A percentile compares a stretch with the other conserved stretches of the same genome.
phyloP scores from a whole-genome alignment of 1,139 yeast species.

The Debaryomycetaceae sp. region DNA sequence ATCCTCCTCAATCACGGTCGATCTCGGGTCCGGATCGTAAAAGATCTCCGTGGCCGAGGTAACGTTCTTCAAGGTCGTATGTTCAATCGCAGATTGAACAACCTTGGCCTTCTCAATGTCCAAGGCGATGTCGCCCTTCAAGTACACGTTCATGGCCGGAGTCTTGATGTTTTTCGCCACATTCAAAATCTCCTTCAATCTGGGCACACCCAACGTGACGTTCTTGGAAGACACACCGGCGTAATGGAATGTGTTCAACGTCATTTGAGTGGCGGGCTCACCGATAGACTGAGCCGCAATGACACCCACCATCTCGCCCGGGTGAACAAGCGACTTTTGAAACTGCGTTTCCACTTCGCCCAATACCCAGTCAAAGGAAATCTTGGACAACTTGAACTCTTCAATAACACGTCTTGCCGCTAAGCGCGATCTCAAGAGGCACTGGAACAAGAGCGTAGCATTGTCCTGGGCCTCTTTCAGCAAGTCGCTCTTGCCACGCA shows the following conservation, averaged over 20 bases:
- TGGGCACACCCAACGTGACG: conserved; percentile 98
- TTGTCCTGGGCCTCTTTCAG: conserved; percentile 85
- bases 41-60: conserved; percentile 96
- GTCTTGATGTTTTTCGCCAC: conserved; percentile 98
- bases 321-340: conserved; percentile 88
- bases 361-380: conserved; percentile 92
- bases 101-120: conserved; percentile 93
- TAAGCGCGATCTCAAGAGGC: conserved; percentile 86
- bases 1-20: conserved; percentile 95
- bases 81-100: conserved; percentile 95
- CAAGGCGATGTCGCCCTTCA: conserved; percentile 72
- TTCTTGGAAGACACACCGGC: conserved; percentile 99
- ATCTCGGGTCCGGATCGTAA: conserved; percentile 97
- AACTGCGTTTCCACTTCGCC: conserved; percentile 94
- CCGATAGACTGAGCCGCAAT: conserved; percentile 99
- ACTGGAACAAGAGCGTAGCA: conserved; percentile 87
- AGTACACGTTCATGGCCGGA: conserved; percentile 92
- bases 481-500: conserved; percentile 77
- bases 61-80: conserved; percentile 89
- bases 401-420: conserved; percentile 88
- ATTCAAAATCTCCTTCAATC: conserved; percentile 96
- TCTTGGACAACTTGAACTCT: conserved; percentile 79
- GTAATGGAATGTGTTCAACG: conserved; percentile 98
- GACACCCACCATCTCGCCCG: conserved; percentile 99
- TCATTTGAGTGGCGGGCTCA: conserved; percentile 99